A percentile compares a stretch with the other conserved stretches of the same genome.
phyloP scores from a whole-genome alignment of 2,329 filamentous ascomycete species.

The Epichloe aotearoae region DNA sequence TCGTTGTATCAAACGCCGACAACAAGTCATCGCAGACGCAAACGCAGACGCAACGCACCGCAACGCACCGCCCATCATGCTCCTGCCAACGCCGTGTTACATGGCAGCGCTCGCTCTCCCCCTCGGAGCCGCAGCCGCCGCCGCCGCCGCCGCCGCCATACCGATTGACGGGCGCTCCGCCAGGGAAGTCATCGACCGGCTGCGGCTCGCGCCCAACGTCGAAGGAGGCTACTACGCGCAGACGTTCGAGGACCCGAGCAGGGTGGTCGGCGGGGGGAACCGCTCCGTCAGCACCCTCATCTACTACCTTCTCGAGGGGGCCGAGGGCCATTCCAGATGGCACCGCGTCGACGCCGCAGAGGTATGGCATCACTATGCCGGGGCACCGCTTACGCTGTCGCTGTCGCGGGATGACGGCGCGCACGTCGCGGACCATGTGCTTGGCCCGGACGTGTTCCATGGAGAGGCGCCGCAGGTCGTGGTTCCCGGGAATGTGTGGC shows the following conservation, averaged over 20 bases:
- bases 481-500: slow-evolving; percentile 29
- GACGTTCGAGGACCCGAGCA: slow-evolving; percentile 28
- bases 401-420: slow-evolving; percentile 29
- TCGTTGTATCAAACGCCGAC: too few relatives aligned
- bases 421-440: slow-evolving; percentile 10
- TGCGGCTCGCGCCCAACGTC: slow-evolving; percentile 28
- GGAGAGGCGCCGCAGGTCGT: slow-evolving; percentile 29
- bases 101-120: neutral
- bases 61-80: neutral
- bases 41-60: too few relatives aligned
- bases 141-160: too few relatives aligned
- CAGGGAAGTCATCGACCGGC: slow-evolving; percentile 27
- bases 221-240: slow-evolving; percentile 38
- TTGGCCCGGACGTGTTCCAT: slow-evolving; percentile 29
- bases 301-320: slow-evolving; percentile 37
- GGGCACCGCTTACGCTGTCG: slow-evolving; percentile 32
- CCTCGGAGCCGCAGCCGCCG: neutral
- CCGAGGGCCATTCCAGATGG: slow-evolving; percentile 30
- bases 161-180: slow-evolving; percentile 11
- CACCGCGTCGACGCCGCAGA: slow-evolving; percentile 34
- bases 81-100: neutral
- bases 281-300: slow-evolving; percentile 35
- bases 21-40: too few relatives aligned
- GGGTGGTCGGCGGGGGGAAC: slow-evolving; percentile 2
- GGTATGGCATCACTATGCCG: slow-evolving; percentile 41